Evolutionary conservation across 2,329 filamentous ascomycete species (phyloP).

Genomic region (Tympanopsis confertula): DNA sequence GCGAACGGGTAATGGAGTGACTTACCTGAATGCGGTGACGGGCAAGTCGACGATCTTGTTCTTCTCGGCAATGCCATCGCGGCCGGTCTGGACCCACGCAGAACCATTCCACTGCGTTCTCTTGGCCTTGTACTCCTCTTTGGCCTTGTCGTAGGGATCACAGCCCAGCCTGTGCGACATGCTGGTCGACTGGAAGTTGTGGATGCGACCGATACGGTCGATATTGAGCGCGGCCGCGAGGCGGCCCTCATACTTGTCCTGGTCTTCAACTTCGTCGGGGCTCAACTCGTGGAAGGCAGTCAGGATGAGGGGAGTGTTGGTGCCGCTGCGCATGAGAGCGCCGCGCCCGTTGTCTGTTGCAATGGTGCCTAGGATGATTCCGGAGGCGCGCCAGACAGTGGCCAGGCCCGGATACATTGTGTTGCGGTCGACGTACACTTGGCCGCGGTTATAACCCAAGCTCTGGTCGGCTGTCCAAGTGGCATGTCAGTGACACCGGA

Average conservation of each 20-base stretch:
- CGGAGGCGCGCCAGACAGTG: slow-evolving; percentile 68
- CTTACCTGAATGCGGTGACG: slow-evolving; percentile 66
- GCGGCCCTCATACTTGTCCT: slow-evolving; percentile 59
- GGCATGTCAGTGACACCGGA: neutral
- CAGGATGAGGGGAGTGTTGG: slow-evolving; percentile 56
- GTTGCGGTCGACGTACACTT: too few relatives aligned
- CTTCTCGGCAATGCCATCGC: slow-evolving; percentile 68
- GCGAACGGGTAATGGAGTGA: neutral
- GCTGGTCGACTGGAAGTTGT: slow-evolving; percentile 35
- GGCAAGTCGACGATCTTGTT: neutral
- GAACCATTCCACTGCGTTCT: slow-evolving; percentile 29
- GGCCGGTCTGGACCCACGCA: slow-evolving; percentile 19
- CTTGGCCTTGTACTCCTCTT: slow-evolving; percentile 9
- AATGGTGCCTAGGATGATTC: slow-evolving; percentile 43
- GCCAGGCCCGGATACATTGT: slow-evolving; percentile 44
- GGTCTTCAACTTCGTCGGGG: slow-evolving; percentile 41
- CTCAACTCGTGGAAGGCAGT: slow-evolving; percentile 32
- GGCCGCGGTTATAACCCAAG: too few relatives aligned
- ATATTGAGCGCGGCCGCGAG: slow-evolving; percentile 74
- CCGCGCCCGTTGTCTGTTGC: slow-evolving; percentile 53
- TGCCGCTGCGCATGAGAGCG: slow-evolving; percentile 54
- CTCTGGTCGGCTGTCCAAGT: neutral
- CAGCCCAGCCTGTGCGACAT: slow-evolving; percentile 11
- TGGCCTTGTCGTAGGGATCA: slow-evolving; percentile 13
- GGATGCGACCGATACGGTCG: slow-evolving; percentile 54